Percentiles rank a stretch among this genome's conserved stretches.
Evolutionary conservation across 73 alveolate genomes (phyloP).

Genomic region (Uronychia binucleata): DNA sequence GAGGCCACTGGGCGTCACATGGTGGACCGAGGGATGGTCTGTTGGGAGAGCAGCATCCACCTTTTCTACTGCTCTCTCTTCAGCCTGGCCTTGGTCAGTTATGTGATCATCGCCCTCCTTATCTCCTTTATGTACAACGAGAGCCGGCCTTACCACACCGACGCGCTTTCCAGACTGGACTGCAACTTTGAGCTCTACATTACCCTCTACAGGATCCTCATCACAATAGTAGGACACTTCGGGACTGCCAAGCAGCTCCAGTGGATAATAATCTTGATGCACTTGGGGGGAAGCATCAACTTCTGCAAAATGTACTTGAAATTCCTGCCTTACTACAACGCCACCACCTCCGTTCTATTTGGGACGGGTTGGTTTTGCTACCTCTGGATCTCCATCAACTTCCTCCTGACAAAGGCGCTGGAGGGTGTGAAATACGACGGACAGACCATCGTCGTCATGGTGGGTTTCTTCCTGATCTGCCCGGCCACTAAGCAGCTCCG

Average conservation of each 20-base stretch:
- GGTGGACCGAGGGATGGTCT: conserved; percentile 20
- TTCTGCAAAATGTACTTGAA: conserved; percentile 42
- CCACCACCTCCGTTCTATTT: conserved; percentile 7
- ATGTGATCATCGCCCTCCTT: conserved; percentile 19
- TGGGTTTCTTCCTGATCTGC: conserved; percentile 29
- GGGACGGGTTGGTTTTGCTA: conserved; percentile 43
- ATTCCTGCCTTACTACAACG: conserved; percentile 28
- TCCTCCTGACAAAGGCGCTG: conserved; percentile 15
- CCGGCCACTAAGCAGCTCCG: conserved; percentile 15
- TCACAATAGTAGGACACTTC: conserved; percentile 11
- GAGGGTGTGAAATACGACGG: conserved; percentile 46
- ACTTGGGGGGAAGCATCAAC: conserved; percentile 30
- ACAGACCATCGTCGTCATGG: conserved; percentile 15
- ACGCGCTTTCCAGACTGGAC: conserved; percentile 45
- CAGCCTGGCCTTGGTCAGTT: conserved; percentile 11
- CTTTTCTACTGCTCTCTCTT: conserved; percentile 36
- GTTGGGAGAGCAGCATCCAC: conserved; percentile 52
- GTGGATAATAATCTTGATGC: conserved; percentile 41
- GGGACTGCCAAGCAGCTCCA: conserved; percentile 39
- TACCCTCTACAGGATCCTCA: conserved; percentile 27
- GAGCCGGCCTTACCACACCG: conserved; percentile 53
- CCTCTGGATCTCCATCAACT: conserved; percentile 39
- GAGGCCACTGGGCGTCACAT: conserved; percentile 21
- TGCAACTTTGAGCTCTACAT: conserved; percentile 40
- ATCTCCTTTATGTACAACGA: conserved; percentile 49